Base-by-base conservation (phyloP, 2,329 filamentous ascomycete species). In the Westerdykella sp. region DNA sequence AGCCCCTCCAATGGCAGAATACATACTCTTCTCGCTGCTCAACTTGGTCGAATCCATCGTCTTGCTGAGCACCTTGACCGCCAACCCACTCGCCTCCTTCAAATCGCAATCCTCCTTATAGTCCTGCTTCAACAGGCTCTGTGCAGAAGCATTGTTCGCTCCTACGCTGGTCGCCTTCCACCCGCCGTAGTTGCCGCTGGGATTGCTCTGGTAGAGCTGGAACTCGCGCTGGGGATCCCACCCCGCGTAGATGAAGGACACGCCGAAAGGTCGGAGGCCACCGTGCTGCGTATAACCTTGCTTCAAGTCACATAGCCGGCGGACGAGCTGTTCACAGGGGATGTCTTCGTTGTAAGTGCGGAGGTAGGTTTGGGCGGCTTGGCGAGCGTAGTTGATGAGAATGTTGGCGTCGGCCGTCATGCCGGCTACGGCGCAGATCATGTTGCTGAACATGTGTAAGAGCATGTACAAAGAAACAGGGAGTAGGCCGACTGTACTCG, bases 361-460 rank as follows among this genome's bases (percentile, higher is more conserved):
- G 68, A 98, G 91, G 74, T 98, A 97, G 66, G 85, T 83, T 75
- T 98, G 93, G 60, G 93, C 93, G 62, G 87, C 86, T 80, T 95
- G 88, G 60, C 93, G 89, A 68, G 93, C 94, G 73, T 94, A 96
- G 78, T 98, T 98, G 82, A 98, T 98, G 69, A 98, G 88, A 71
- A 98, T 98, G 77, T 98, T 98, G 70, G 93, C 93, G 68, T 98
- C 93, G 64, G 93, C 93, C 37, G 90, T 98, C 91, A 98, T 97
- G 66, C 93, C 93, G 60, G 93, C 93, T 47, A 98, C 93, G 49
- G 93, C 93, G 72, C 90, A 96, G 72, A 98, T 97, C 94, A 98
- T 98, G 77, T 98, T 98, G 75, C 91, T 97, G 55, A 14, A 40
- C 21, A 36, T 35, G 6, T 9, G 12, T 15, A 25, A 5, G 5